These are phyloP conservation scores for Acer yangbiense DNA, from an alignment of 345 rosid genomes.

Conservation along the genomic window DNA sequence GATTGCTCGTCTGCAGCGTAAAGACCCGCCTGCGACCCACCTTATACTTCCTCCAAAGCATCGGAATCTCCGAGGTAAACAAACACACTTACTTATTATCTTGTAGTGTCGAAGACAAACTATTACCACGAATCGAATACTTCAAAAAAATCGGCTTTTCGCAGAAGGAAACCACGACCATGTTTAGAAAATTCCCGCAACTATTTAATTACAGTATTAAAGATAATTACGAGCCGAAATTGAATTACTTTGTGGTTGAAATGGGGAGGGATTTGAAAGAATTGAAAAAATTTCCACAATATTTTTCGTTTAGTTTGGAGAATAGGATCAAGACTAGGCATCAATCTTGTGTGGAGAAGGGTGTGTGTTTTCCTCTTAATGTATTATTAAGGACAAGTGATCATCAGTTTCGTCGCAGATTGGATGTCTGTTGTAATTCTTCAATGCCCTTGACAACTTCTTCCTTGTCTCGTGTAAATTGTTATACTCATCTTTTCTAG, in stretches of 20 bases:
- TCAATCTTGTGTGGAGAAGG: slow-evolving; percentile 65
- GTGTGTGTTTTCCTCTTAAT: slow-evolving; percentile 65
- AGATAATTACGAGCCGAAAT: slow-evolving; percentile 70
- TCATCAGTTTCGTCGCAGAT: slow-evolving; percentile 48
- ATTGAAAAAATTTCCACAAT: slow-evolving; percentile 76
- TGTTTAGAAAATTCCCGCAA: slow-evolving; percentile 83
- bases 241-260: slow-evolving; percentile 68
- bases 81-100: slow-evolving; percentile 76
- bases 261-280: slow-evolving; percentile 90
- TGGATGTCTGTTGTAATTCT: slow-evolving; percentile 72
- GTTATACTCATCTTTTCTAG: slow-evolving; percentile 33
- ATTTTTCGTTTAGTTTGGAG: slow-evolving; percentile 83
- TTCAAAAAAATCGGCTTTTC: slow-evolving; percentile 68
- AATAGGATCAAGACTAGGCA: slow-evolving; percentile 86
- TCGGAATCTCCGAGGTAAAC: slow-evolving; percentile 67
- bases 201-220: slow-evolving; percentile 72
- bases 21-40: slow-evolving; percentile 67
- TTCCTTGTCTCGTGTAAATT: slow-evolving; percentile 56
- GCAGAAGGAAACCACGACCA: slow-evolving; percentile 46
- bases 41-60: slow-evolving; percentile 73
- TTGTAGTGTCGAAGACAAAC: slow-evolving; percentile 76
- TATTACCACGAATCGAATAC: slow-evolving; percentile 66
- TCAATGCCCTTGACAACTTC: slow-evolving; percentile 62
- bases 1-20: slow-evolving; percentile 70
- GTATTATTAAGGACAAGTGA: slow-evolving; percentile 65